A percentile compares a stretch with the other conserved stretches of the same genome.
phyloP scores from a whole-genome alignment of 2,329 filamentous ascomycete genomes.

The Tolypocladium inflatum region DNA sequence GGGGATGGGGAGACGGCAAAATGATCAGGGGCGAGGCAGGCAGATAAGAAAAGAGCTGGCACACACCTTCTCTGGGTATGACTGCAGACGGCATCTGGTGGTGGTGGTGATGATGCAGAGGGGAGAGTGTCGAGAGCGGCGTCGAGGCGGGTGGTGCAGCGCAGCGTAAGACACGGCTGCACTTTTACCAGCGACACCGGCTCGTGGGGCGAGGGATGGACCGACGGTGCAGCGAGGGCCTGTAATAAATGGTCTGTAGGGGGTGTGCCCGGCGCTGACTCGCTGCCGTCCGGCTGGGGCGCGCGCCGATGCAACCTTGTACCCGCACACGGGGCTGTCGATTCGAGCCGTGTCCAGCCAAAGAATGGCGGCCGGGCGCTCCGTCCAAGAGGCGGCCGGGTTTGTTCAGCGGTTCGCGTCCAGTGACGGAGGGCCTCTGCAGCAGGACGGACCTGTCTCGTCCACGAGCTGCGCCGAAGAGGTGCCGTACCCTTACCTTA shows the following conservation, averaged over 20 bases:
- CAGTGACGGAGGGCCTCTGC: no score
- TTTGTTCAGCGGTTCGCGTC: no score
- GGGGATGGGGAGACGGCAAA: conserved; percentile 2
- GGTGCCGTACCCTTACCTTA: not conserved
- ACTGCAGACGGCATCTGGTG: conserved; percentile 13
- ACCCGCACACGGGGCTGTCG: not conserved
- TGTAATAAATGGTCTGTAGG: not conserved
- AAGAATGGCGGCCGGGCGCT: not conserved
- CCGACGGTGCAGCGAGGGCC: not conserved
- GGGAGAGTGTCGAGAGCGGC: not conserved
- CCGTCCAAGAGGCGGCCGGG: no score
- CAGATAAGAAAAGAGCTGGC: not conserved
- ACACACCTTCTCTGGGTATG: conserved; percentile 13
- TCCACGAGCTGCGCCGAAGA: not conserved
- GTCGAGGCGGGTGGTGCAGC: not conserved
- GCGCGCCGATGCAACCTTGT: not conserved
- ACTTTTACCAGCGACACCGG: conserved; percentile 10
- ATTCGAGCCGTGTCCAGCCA: not conserved
- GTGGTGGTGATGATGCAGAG: conserved; percentile 5
- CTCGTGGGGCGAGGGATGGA: conserved; percentile 7
- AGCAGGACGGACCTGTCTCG: no score
- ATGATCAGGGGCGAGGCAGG: not conserved
- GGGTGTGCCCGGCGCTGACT: not conserved
- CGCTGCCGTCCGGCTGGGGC: not conserved
- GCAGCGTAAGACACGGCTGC: not conserved